phyloP scores from a whole-genome alignment of 1,284 basidiomycete species.

The Leccinum subrobustum region DNA sequence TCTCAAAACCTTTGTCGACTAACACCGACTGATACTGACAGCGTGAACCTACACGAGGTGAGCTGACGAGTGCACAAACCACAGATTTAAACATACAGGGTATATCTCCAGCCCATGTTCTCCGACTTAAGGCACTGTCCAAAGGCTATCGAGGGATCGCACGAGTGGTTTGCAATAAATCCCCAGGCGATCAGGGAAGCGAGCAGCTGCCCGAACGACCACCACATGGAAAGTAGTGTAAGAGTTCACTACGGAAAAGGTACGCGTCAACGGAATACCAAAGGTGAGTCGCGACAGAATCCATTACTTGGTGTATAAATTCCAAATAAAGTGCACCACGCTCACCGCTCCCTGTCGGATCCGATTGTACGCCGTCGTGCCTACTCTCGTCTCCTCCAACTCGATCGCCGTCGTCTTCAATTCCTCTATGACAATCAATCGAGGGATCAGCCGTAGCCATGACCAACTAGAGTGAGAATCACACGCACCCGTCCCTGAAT shows the following conservation, averaged over 20 bases:
- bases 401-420: too few species aligned
- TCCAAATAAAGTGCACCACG: slow-evolving; percentile 48
- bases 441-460: background rate
- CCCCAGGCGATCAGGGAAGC: slow-evolving; percentile 51
- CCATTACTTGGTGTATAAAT: slow-evolving; percentile 47
- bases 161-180: slow-evolving; percentile 52
- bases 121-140: slow-evolving; percentile 42
- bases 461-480: background rate
- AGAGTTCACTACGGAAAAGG: slow-evolving; percentile 50
- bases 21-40: slow-evolving; percentile 32
- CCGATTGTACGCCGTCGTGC: too few species aligned
- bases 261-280: slow-evolving; percentile 2
- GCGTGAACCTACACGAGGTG: slow-evolving; percentile 34
- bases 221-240: slow-evolving; percentile 65
- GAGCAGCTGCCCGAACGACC: slow-evolving; percentile 60
- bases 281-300: background rate
- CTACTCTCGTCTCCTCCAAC: too few species aligned
- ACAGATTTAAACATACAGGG: slow-evolving; percentile 39
- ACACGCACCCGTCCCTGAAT: slow-evolving; percentile 69
- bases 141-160: slow-evolving; percentile 28
- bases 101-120: slow-evolving; percentile 66
- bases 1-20: background rate
- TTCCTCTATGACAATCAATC: too few species aligned
- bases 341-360: too few species aligned
- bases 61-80: background rate